Conservation (phyloP, 768 basidiomycete genomes). For the Pleurotus eryngii region DNA sequence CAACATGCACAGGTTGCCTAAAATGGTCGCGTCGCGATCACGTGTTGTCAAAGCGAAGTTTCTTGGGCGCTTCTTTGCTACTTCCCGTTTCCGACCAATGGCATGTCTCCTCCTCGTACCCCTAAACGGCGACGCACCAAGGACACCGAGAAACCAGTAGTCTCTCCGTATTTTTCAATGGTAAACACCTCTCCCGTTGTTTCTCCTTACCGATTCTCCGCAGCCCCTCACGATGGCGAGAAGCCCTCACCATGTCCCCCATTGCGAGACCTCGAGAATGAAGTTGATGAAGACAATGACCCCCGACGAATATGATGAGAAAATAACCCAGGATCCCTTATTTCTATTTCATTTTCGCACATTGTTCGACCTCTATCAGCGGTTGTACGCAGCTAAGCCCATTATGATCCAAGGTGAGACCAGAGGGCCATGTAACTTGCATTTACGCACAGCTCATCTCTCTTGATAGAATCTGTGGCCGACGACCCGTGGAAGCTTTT, state of each 20-base stretch:
- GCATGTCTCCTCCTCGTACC: neutral
- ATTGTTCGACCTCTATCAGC: conserved; percentile 19
- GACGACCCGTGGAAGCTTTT: conserved; percentile 69
- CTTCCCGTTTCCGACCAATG: neutral
- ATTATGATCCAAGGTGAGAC: conserved; percentile 36
- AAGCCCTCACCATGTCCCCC: neutral
- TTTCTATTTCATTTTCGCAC: conserved; percentile 23
- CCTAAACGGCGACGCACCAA: neutral
- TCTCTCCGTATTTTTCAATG: conserved; percentile 9
- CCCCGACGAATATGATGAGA: neutral
- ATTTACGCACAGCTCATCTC: no score
- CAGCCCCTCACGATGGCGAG: no score
- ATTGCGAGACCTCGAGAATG: neutral
- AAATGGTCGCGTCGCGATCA: conserved; percentile 13
- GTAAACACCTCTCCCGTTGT: neutral
- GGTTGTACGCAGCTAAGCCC: conserved; percentile 28
- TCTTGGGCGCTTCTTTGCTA: no score
- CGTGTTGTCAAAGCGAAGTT: conserved; percentile 7
- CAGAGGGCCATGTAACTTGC: neutral
- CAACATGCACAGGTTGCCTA: conserved; percentile 8
- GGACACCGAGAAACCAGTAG: neutral
- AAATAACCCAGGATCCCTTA: conserved; percentile 18
- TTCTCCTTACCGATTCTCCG: neutral
- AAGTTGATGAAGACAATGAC: neutral
- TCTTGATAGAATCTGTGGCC: conserved; percentile 45